Conservation (phyloP, 352 stramenopile species). For the Pythium chondricola region DNA sequence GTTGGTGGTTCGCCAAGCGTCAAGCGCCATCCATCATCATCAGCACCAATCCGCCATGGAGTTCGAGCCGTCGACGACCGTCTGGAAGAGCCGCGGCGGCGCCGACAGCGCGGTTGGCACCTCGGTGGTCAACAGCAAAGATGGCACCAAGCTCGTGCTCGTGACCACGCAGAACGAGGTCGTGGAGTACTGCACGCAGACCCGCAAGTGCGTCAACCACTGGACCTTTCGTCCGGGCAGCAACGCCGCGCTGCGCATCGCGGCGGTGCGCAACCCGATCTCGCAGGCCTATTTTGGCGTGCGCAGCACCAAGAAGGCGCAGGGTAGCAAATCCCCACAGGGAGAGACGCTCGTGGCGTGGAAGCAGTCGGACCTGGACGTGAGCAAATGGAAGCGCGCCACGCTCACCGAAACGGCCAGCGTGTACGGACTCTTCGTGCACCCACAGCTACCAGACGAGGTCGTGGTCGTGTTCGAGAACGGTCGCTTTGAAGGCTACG, state of each 20-base stretch:
- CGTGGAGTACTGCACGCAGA: slow-evolving; percentile 52
- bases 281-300: slow-evolving; percentile 57
- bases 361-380: slow-evolving; percentile 56
- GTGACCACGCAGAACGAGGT: slow-evolving; percentile 61
- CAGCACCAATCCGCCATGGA: slow-evolving; percentile 34
- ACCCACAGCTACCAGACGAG: slow-evolving; percentile 56
- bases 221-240: slow-evolving; percentile 63
- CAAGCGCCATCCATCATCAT: slow-evolving; percentile 8
- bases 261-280: slow-evolving; percentile 45
- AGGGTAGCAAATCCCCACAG: slow-evolving; percentile 22
- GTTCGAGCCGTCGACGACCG: slow-evolving; percentile 55
- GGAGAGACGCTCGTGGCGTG: slow-evolving; percentile 47
- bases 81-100: slow-evolving; percentile 56
- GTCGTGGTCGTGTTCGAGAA: slow-evolving; percentile 60
- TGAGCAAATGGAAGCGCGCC: slow-evolving; percentile 49
- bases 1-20: slow-evolving; percentile 14
- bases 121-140: slow-evolving; percentile 31
- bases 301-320: slow-evolving; percentile 40
- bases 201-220: slow-evolving; percentile 70
- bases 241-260: slow-evolving; percentile 35
- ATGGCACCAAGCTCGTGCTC: slow-evolving; percentile 51
- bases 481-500: slow-evolving; percentile 48
- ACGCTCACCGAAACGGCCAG: slow-evolving; percentile 26
- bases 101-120: slow-evolving; percentile 40
- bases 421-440: slow-evolving; percentile 44